Base-by-base conservation (phyloP, 108 stramenopile genomes). In the Discostella stelligeroides region DNA sequence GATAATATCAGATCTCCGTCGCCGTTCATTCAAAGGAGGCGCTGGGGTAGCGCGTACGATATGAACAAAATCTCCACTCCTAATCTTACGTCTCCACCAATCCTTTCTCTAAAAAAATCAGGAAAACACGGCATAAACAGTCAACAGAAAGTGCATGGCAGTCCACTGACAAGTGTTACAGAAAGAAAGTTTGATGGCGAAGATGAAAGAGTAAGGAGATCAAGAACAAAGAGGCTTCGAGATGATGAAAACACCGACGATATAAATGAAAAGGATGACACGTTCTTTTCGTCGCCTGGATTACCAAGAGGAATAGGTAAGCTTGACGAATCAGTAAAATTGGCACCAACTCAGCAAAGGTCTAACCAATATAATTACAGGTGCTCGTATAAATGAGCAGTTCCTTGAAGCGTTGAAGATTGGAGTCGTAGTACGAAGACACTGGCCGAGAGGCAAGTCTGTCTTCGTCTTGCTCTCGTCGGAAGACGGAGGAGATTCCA, bases 371-470 rank as follows among this genome's bases (percentile, higher is more conserved):
- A 10, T 56, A 21, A 56, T 21, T 29, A 3, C 25, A 75, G 89
- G 87, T 39, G 89, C 88, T 47, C 67, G 89, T 68, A 82, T 84
- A 12, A 85, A 91, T 80, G 75, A 71, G 12, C 76, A 79, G 29
- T 96, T 96, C 60, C 79, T 93, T 23, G 79, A 78, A 50, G 95
- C 95, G 12, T 57, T 96, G 49, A 82, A 88, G 34, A 60, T 85
- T 55, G 95, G 95, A 10, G 86, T 96, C 47, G 91, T 96, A 34
- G 78, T 96, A 20, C 75, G 92, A 15, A 75, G 89, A 7, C 95
- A 96, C 73, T 85, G 88, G 57, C 82, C 92, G 17, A 75, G 70
- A 21, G 71, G 80, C 40, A 80, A 84, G 23, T 78, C 90, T 17
- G 75, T 83, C 11, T 96, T 87, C 61, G 81, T 89, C 58, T 85